Base-by-base conservation (phyloP, 352 stramenopile species). In the Pythium angustatum region DNA sequence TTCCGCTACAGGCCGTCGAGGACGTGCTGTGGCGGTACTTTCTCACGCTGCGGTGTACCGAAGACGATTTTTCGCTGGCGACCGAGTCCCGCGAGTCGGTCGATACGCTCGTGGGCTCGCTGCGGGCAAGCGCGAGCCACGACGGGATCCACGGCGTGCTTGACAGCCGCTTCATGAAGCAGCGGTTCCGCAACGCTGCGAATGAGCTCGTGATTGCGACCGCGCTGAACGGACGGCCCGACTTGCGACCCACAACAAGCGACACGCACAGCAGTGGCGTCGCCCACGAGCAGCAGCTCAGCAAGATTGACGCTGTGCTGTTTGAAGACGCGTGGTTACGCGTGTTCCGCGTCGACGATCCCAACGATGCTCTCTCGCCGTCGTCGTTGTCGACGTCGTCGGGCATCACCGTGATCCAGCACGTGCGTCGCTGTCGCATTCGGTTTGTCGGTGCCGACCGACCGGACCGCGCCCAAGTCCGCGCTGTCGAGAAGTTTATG, bases 251-350 rank as follows among this genome's bases (percentile, higher is more conserved):
- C 8, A 9, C 10, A n/a, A 12, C 5, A 14, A 43, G 36, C 14
- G 24, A 47, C 19, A n/a, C n/a, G n/a, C n/a, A n/a, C n/a, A n/a
- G n/a, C n/a, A n/a, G n/a, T n/a, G n/a, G n/a, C n/a, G n/a, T n/a
- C n/a, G n/a, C n/a, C n/a, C n/a, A n/a, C n/a, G n/a, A n/a, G n/a
- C 3, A 22, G 10, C 21, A 52, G n/a, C 17, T 43, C 28, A 9
- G 10, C 0, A 15, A 49, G 6, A 15, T 61, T 9, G 40, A 61
- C 11, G 54, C 54, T 2, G 7, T 44, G 1, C n/a, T 61, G 27
- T 38, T 21, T 12, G 54, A 61, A 31, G 54, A 61, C n/a, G 28
- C 54, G 27, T 61, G 53, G 53, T 11, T 60, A 0, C 53, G 53
- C 4, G 24, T 60, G 8, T 7, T 60, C 6, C n/a, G 12, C n/a